Evolutionary conservation across 2,329 filamentous ascomycete species (phyloP).

Genomic region (Colletotrichum sublineola): DNA sequence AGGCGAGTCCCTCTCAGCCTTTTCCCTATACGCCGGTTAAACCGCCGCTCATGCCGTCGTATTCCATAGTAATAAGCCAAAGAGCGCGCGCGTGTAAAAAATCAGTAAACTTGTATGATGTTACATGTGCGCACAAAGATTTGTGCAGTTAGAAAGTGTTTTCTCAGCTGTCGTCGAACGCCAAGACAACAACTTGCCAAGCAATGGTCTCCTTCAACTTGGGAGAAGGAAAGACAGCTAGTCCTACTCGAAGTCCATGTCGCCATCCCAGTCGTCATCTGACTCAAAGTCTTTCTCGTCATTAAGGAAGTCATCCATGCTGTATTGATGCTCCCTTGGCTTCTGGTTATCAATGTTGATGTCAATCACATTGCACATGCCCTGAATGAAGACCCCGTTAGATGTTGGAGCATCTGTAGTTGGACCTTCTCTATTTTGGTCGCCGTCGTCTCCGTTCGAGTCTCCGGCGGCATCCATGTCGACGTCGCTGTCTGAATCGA

Average conservation of each 20-base stretch:
- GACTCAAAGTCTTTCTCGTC: constrained; percentile 65
- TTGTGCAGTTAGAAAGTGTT: background rate
- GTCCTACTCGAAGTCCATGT: constrained; percentile 63
- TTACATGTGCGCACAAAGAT: background rate
- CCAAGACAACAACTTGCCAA: background rate
- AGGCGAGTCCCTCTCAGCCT: constrained; percentile 22
- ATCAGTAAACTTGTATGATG: background rate
- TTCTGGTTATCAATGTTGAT: constrained; percentile 83
- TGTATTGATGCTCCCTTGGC: constrained; percentile 75
- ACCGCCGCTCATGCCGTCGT: background rate
- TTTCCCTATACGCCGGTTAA: constrained; percentile 1
- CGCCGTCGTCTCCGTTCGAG: constrained; percentile 32
- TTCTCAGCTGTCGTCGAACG: background rate
- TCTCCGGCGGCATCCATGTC: constrained; percentile 20
- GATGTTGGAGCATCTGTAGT: constrained; percentile 16
- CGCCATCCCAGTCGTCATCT: constrained; percentile 71
- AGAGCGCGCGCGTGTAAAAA: background rate
- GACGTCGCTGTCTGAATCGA: constrained; percentile 47
- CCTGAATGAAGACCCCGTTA: constrained; percentile 66
- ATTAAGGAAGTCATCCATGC: constrained; percentile 80
- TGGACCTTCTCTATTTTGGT: constrained; percentile 39
- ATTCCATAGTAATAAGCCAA: background rate
- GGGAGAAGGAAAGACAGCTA: background rate
- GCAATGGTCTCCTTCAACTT: background rate
- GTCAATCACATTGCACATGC: constrained; percentile 77